These are phyloP conservation scores for Mortierella alpina DNA, from an alignment of 192 early-diverging fungal species.

Conservation along the genomic window DNA sequence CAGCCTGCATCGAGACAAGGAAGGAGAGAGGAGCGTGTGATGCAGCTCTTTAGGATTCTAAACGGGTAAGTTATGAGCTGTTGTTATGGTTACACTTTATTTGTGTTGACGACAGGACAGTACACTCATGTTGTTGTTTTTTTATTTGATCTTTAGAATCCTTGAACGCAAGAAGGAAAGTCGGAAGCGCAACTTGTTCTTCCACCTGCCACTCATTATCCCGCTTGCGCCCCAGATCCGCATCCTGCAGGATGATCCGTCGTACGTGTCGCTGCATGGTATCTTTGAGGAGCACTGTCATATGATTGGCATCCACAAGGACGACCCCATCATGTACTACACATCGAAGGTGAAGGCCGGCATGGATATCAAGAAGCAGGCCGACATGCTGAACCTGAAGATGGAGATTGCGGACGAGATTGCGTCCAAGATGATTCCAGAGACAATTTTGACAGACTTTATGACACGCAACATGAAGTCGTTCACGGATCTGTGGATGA, in stretches of 20 bases:
- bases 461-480: slow-evolving; percentile 78
- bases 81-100: not conserved
- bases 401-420: slow-evolving; percentile 93
- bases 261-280: slow-evolving; percentile 89
- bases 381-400: slow-evolving; percentile 80
- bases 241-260: slow-evolving; percentile 92
- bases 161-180: slow-evolving; percentile 87
- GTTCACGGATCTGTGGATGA: slow-evolving; percentile 92
- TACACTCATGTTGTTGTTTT: not conserved
- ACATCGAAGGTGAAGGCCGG: slow-evolving; percentile 78
- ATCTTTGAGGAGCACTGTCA: slow-evolving; percentile 93
- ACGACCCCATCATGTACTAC: slow-evolving; percentile 88
- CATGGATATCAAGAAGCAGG: slow-evolving; percentile 63
- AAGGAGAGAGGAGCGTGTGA: slow-evolving; percentile 94
- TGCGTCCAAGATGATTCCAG: slow-evolving; percentile 83
- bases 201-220: slow-evolving; percentile 92
- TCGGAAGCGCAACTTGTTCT: slow-evolving; percentile 79
- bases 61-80: slow-evolving; percentile 66
- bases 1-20: slow-evolving; percentile 90
- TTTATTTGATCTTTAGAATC: slow-evolving; percentile 56
- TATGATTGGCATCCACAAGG: slow-evolving; percentile 78
- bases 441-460: slow-evolving; percentile 85
- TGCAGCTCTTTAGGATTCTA: slow-evolving; percentile 94
- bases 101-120: not conserved
- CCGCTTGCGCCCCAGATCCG: slow-evolving; percentile 93